These are phyloP conservation scores for Anisodus tanguticus DNA, from an alignment of 257 asterid species.

Conservation along the genomic window DNA sequence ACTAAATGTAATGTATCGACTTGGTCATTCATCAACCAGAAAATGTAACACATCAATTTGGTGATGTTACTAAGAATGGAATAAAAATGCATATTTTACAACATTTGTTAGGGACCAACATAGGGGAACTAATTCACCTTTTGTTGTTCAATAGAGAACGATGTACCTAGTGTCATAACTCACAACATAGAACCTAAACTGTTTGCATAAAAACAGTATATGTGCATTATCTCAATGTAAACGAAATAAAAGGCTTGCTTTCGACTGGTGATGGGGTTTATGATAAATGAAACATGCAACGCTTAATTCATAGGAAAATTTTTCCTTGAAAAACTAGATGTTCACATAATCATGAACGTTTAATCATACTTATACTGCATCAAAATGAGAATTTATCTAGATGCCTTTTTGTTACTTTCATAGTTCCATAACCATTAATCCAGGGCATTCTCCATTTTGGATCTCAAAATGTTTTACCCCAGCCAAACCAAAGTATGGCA, in stretches of 20 bases:
- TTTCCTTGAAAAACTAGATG: background rate
- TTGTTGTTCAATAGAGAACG: background rate
- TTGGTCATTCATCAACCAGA: constrained; percentile 13
- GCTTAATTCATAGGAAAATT: background rate
- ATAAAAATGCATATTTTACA: background rate
- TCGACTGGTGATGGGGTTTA: background rate
- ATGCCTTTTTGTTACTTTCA: background rate
- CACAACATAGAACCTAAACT: background rate
- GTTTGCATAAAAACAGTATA: background rate
- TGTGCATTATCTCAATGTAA: background rate
- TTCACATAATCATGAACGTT: background rate
- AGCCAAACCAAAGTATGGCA: background rate
- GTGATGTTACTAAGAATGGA: background rate
- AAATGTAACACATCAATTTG: background rate
- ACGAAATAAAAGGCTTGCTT: background rate
- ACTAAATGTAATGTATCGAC: background rate
- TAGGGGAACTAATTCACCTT: background rate
- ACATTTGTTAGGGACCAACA: background rate
- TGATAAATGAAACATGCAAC: background rate
- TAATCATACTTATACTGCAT: background rate
- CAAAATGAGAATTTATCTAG: background rate
- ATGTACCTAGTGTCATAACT: background rate
- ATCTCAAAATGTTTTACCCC: background rate
- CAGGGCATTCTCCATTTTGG: background rate
- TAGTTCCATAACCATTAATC: background rate